phyloP scores from a whole-genome alignment of 2,329 filamentous ascomycete species.

The Furcasterigmium sp. region DNA sequence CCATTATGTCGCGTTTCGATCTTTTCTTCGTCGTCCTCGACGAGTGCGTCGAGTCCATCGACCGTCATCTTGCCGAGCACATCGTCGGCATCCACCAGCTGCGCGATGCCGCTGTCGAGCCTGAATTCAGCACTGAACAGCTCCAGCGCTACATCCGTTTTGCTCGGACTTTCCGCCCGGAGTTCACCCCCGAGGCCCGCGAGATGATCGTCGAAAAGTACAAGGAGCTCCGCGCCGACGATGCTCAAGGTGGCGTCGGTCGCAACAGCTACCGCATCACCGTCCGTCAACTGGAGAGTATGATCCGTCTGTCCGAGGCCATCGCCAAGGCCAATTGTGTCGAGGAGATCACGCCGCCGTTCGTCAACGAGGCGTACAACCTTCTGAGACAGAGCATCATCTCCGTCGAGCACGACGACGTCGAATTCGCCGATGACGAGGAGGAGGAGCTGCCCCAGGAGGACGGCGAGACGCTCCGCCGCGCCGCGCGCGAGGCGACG shows the following conservation, averaged over 20 bases:
- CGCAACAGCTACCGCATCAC: constrained; percentile 97
- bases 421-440: constrained; percentile 83
- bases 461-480: constrained; percentile 39
- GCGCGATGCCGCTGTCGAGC: constrained; percentile 84
- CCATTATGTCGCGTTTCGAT: constrained; percentile 99
- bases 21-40: constrained; percentile 97
- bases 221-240: constrained; percentile 89
- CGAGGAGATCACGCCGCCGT: constrained; percentile 75
- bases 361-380: constrained; percentile 89
- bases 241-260: constrained; percentile 89
- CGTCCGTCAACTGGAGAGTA: constrained; percentile 88
- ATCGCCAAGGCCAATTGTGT: constrained; percentile 98
- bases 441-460: constrained; percentile 41
- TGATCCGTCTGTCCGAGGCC: constrained; percentile 95
- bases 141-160: constrained; percentile 97
- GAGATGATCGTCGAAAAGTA: constrained; percentile 83
- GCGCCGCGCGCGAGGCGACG: constrained; percentile 29
- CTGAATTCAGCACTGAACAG: constrained; percentile 94
- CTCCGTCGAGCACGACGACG: constrained; percentile 94
- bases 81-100: constrained; percentile 93
- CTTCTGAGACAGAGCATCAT: constrained; percentile 93
- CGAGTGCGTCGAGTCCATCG: constrained; percentile 88
- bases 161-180: constrained; percentile 86
- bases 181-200: constrained; percentile 86
- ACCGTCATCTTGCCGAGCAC: constrained; percentile 87